These are phyloP conservation scores for Sanguinoderma infundibulare DNA, from an alignment of 1,284 basidiomycete species.

Conservation along the genomic window DNA sequence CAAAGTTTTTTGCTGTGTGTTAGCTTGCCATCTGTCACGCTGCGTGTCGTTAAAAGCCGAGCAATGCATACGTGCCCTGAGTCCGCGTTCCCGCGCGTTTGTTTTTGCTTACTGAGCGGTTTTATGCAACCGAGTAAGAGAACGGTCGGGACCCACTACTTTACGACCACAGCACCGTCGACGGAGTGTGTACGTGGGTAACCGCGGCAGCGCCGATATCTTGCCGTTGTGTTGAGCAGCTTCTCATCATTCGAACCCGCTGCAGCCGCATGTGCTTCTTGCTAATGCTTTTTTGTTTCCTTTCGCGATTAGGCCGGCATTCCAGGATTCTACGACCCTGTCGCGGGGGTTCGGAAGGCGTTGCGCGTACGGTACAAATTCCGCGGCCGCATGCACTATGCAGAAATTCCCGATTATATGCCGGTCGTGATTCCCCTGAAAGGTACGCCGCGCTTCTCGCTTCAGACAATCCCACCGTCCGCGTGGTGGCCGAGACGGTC, in stretches of 20 bases:
- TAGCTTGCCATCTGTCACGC: slow-evolving; percentile 1
- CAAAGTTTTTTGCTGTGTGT: slow-evolving; percentile 13
- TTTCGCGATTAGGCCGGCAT: slow-evolving; percentile 54
- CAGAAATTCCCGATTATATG: slow-evolving; percentile 72
- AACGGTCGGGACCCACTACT: background rate
- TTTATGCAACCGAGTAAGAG: background rate
- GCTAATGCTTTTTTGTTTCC: slow-evolving; percentile 1
- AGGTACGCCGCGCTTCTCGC: slow-evolving; percentile 49
- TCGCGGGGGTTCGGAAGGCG: slow-evolving; percentile 67
- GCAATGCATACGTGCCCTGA: background rate
- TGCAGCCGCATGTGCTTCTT: background rate
- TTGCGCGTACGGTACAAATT: slow-evolving; percentile 82
- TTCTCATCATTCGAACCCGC: background rate
- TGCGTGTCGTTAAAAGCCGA: background rate
- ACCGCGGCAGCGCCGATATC: slow-evolving; percentile 18
- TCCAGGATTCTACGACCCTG: slow-evolving; percentile 79
- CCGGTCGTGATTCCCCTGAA: slow-evolving; percentile 79
- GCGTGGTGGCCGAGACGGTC: slow-evolving; percentile 14
- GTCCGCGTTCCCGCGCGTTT: background rate
- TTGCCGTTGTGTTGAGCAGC: slow-evolving; percentile 5
- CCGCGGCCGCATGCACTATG: slow-evolving; percentile 74
- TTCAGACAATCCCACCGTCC: background rate
- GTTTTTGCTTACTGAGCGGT: background rate
- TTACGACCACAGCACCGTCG: too few species aligned
- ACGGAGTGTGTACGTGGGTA: slow-evolving; percentile 3